Evolutionary conservation across 2,329 filamentous ascomycete species (phyloP), one percentile per base, ranked within the genome.

Genomic region (Cordyceps militaris): DNA sequence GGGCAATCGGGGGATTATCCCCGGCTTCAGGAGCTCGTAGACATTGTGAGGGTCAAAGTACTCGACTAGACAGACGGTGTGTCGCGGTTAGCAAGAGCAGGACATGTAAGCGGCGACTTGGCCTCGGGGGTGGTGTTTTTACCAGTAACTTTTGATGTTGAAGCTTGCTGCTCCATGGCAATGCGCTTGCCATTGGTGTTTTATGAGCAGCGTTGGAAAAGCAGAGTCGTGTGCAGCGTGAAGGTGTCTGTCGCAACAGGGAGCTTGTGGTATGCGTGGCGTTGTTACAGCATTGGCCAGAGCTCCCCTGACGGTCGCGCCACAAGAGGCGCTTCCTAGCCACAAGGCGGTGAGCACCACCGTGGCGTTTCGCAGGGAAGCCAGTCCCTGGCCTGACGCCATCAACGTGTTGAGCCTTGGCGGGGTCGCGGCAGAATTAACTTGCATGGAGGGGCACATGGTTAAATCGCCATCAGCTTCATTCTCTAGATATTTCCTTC

Each of bases 41-140:
- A 97, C 82, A 66, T 89, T 87, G 69, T 90, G 88, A 55, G 94
- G 93, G 75, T 99, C 94, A 76, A 89, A 91, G 76, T 96, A 99
- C 79, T 97, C 92, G 76, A 97, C 91, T 96, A 66, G 40, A 53
- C 42, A 66, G 36, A 53, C 46, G 48, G 60, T 49, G 44, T 56
- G 52, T 54, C 55, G 30, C 24, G 51, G 24, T 48, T 32, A 30
- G 24, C 28, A 19, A 19, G 34, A 13, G 24, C 10, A 19, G 9
- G 19, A n/a, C 24, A 16, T 4, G 34, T 30, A 8, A 21, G 32
- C 16, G 24, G n/a, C 14, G 4, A 30, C 16, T 24, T 11, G 21
- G 13, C 32, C 28, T 54, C 13, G 38, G 43, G 43, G 40, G 50
- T 8, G n/a, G 9, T 11, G 10, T 42, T 62, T 71, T 56, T 76